phyloP scores from a whole-genome alignment of 1,284 basidiomycete genomes.

The Pyrrhoderma noxium region DNA sequence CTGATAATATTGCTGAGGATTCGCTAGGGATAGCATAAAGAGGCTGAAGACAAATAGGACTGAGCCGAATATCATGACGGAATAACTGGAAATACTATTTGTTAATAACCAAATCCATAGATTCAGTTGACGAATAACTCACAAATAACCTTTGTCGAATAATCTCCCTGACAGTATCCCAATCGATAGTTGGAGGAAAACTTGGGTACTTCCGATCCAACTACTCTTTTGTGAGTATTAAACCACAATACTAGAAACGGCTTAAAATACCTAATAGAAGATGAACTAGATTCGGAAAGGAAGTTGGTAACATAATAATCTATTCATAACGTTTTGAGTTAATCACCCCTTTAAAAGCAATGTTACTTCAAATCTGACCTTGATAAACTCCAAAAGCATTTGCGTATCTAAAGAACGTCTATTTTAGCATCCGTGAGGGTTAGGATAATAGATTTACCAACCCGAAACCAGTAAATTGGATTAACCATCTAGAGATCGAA shows the following conservation, averaged over 20 bases:
- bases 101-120: neutral
- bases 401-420: neutral
- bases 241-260: neutral
- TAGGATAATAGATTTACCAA: no score
- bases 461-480: constrained; percentile 15
- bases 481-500: constrained; percentile 6
- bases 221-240: neutral
- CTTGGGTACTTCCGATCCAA: constrained; percentile 5
- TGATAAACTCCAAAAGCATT: constrained; percentile 9
- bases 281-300: constrained; percentile 1
- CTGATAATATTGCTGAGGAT: constrained; percentile 36
- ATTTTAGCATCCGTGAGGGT: neutral
- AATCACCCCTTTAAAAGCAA: neutral
- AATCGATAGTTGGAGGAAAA: neutral
- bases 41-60: constrained; percentile 27
- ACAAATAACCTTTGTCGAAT: constrained; percentile 9
- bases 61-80: neutral
- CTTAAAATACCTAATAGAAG: constrained; percentile 1
- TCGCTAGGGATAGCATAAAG: constrained; percentile 38
- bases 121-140: neutral
- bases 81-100: neutral
- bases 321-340: neutral
- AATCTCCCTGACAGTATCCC: constrained; percentile 1
- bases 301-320: constrained; percentile 2
- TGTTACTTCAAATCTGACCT: neutral